Percentiles rank a stretch among this genome's conserved stretches.
Conservation (phyloP, 176 grass and related monocot genomes). For the Carex parvula region DNA sequence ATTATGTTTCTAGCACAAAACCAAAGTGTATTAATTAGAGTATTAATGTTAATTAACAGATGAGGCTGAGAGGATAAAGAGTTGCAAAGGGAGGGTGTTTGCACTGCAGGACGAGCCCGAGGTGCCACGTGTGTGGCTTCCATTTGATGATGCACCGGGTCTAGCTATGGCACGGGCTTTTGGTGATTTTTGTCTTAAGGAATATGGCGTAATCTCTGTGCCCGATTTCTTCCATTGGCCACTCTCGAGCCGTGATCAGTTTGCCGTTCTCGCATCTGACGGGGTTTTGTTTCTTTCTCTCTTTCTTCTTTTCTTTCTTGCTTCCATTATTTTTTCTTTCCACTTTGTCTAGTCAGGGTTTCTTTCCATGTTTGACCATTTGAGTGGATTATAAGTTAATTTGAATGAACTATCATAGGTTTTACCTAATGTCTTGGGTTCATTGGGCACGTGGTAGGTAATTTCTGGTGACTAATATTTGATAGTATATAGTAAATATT, state of each 20-base stretch:
- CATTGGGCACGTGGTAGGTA: neutral
- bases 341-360: neutral
- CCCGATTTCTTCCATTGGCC: conserved; percentile 89
- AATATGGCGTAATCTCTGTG: conserved; percentile 94
- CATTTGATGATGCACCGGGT: conserved; percentile 83
- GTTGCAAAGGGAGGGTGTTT: conserved; percentile 88
- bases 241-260: conserved; percentile 73
- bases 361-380: conserved; percentile 21
- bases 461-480: neutral
- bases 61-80: conserved; percentile 96
- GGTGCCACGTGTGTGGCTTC: conserved; percentile 94
- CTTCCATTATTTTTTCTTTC: neutral
- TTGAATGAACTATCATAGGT: neutral
- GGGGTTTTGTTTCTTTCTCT: conserved; percentile 45
- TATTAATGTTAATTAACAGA: conserved; percentile 30
- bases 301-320: conserved; percentile 2
- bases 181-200: conserved; percentile 96
- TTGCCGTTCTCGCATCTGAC: conserved; percentile 90
- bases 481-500: neutral
- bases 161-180: conserved; percentile 94
- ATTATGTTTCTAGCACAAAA: neutral
- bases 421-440: neutral
- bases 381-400: neutral
- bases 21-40: neutral
- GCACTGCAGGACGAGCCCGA: conserved; percentile 94